Conservation (phyloP, 2,329 filamentous ascomycete species). For the Apiospora aurea region DNA sequence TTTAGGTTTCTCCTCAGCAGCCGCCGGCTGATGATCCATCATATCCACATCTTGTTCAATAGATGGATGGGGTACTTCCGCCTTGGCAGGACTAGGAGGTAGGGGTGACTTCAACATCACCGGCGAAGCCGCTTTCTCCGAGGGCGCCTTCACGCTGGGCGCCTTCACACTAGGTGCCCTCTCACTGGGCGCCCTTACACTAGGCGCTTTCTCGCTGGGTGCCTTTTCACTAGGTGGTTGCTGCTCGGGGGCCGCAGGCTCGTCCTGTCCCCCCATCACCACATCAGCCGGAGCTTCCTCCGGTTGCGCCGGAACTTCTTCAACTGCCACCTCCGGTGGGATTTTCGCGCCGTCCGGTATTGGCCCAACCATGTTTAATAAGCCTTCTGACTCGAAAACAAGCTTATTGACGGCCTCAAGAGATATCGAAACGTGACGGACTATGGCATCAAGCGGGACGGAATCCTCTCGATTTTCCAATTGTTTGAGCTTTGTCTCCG, state of each 20-base stretch:
- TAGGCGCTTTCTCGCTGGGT: not conserved
- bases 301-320: conserved; percentile 29
- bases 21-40: conserved; percentile 26
- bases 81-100: conserved; percentile 25
- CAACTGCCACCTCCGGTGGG: conserved; percentile 33
- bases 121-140: conserved; percentile 33
- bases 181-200: not conserved
- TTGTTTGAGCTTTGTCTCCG: conserved; percentile 56
- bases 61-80: conserved; percentile 38
- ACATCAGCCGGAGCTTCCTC: conserved; percentile 24
- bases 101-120: conserved; percentile 27
- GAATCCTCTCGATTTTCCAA: conserved; percentile 49
- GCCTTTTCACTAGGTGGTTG: conserved; percentile 7
- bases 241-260: not conserved
- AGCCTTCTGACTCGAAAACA: conserved; percentile 51
- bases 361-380: conserved; percentile 52
- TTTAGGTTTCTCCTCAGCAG: conserved; percentile 33
- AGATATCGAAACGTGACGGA: conserved; percentile 55
- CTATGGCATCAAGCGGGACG: conserved; percentile 51
- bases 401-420: conserved; percentile 58
- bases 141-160: conserved; percentile 3
- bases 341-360: conserved; percentile 45
- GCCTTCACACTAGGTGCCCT: not conserved
- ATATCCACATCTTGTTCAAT: conserved; percentile 39
- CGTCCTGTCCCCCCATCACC: conserved; percentile 19